A percentile compares a stretch with the other conserved stretches of the same genome.
These are phyloP conservation scores for Digitaria exilis DNA, from an alignment of 202 grass and related monocot species.

Conservation along the genomic window DNA sequence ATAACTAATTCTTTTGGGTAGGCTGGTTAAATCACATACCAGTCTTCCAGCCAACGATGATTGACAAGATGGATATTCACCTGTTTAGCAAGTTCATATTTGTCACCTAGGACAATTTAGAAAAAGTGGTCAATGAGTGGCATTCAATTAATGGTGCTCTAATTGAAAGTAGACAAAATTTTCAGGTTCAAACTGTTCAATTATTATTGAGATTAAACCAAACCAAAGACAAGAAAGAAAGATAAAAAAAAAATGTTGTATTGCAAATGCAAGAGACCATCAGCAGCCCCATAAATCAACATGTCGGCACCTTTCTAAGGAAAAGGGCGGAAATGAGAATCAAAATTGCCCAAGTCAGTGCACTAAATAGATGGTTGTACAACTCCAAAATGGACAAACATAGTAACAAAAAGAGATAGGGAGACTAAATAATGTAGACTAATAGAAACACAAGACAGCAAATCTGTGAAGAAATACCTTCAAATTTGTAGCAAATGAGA, in stretches of 20 bases:
- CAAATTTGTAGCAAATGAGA: conserved; percentile 80
- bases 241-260: background rate
- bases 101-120: conserved; percentile 47
- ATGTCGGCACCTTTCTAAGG: background rate
- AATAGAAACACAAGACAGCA: too few species aligned
- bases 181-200: background rate
- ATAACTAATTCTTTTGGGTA: background rate
- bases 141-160: background rate
- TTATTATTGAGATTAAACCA: background rate
- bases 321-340: background rate
- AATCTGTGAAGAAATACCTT: conserved; percentile 52
- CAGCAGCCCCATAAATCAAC: background rate
- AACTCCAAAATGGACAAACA: background rate
- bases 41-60: conserved; percentile 63
- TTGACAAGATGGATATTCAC: conserved; percentile 59
- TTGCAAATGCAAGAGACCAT: background rate
- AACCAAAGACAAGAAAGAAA: background rate
- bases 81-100: conserved; percentile 56
- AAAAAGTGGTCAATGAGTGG: background rate
- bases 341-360: too few species aligned
- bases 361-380: background rate
- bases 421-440: background rate
- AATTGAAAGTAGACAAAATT: background rate
- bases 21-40: conserved; percentile 36
- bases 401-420: background rate